Conservation (phyloP, 23 red algal genomes). For the Gracilaria vermiculophylla region DNA sequence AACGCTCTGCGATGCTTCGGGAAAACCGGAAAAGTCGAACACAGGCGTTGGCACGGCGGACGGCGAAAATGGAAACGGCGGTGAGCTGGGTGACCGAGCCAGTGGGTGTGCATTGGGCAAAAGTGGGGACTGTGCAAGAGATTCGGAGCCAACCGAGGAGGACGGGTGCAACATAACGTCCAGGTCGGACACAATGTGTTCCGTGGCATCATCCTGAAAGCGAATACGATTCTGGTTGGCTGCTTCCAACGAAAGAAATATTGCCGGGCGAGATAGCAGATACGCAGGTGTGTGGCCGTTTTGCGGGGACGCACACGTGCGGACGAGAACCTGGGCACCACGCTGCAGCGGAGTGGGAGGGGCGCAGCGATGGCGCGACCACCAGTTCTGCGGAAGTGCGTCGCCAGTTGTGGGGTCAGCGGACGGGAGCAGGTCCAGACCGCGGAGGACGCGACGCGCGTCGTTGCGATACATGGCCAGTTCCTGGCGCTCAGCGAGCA, state of each 20-base stretch:
- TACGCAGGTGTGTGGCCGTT: background rate
- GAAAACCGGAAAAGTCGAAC: constrained; percentile 18
- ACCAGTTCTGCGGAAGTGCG: constrained; percentile 46
- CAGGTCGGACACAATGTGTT: constrained; percentile 34
- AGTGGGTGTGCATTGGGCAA: background rate
- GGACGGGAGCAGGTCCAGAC: constrained; percentile 14
- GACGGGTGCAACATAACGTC: constrained; percentile 47
- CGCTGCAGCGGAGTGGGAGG: constrained; percentile 16
- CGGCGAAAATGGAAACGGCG: constrained; percentile 23
- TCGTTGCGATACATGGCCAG: constrained; percentile 52
- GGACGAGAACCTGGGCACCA: constrained; percentile 29
- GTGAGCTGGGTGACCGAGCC: background rate
- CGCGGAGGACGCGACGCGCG: constrained; percentile 43
- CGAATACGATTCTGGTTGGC: constrained; percentile 13
- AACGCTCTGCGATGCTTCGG: constrained; percentile 3
- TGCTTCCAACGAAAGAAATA: constrained; percentile 35
- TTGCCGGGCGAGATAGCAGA: constrained; percentile 6
- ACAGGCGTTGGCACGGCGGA: background rate
- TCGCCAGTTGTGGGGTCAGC: constrained; percentile 33
- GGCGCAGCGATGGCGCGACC: constrained; percentile 32
- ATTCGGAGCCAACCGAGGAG: background rate
- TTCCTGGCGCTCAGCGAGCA: constrained; percentile 46
- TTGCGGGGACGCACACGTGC: background rate
- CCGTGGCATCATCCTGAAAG: constrained; percentile 22
- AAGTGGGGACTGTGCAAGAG: background rate